phyloP scores from a whole-genome alignment of 495 filamentous ascomycete genomes.

The Podospora appendiculata region DNA sequence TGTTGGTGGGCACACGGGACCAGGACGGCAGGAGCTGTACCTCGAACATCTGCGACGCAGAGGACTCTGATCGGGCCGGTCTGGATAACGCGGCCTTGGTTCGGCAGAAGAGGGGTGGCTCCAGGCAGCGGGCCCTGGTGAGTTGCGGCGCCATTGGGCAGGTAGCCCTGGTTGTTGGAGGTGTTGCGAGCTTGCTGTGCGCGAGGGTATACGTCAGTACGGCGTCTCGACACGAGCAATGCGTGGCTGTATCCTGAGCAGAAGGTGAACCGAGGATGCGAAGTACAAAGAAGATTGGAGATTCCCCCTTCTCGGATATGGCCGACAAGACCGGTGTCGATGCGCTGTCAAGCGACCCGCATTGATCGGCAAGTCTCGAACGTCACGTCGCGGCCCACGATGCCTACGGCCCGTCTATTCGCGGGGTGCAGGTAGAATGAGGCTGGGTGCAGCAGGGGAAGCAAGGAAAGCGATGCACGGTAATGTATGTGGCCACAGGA shows the following conservation, averaged over 20 bases:
- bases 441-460: not conserved
- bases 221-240: not conserved
- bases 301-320: no score
- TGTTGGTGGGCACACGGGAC: not conserved
- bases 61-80: slow-evolving; percentile 77
- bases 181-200: slow-evolving; percentile 33
- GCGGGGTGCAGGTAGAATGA: no score
- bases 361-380: no score
- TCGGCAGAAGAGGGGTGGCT: slow-evolving; percentile 47
- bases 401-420: no score
- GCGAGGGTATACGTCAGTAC: slow-evolving; percentile 8
- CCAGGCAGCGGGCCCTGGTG: slow-evolving; percentile 40
- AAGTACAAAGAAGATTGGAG: no score
- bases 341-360: no score
- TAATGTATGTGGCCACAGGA: no score
- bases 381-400: no score
- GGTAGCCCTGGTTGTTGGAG: slow-evolving; percentile 39
- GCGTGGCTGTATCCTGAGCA: not conserved
- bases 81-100: slow-evolving; percentile 67
- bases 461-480: not conserved
- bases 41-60: slow-evolving; percentile 96
- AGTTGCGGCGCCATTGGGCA: slow-evolving; percentile 45
- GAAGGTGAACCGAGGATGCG: no score
- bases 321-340: no score
- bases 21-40: slow-evolving; percentile 39